Conservation (phyloP, 306 rosid species). For the Alnus glutinosa region DNA sequence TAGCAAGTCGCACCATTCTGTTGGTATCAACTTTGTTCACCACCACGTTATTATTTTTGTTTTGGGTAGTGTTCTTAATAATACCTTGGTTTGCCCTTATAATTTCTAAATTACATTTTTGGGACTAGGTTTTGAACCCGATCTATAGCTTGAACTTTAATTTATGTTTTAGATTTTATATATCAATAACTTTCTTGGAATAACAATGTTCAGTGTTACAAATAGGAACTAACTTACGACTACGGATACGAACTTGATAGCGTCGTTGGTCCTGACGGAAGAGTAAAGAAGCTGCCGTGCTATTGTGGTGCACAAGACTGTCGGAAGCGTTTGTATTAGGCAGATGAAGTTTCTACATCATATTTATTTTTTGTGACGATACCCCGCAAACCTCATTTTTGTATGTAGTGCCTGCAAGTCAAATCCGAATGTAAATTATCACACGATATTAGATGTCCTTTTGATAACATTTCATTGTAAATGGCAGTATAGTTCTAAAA, state of each 20-base stretch:
- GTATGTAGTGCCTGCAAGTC: neutral
- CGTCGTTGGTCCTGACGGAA: slow-evolving; percentile 34
- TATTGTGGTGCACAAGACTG: slow-evolving; percentile 35
- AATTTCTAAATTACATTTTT: neutral
- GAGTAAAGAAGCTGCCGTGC: slow-evolving; percentile 29
- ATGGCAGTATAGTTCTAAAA: neutral
- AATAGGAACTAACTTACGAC: slow-evolving; percentile 45
- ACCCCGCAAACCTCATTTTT: neutral
- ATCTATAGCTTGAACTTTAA: neutral
- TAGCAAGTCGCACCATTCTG: too few species aligned
- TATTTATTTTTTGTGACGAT: slow-evolving; percentile 6
- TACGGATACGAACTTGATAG: slow-evolving; percentile 38
- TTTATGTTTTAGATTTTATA: neutral
- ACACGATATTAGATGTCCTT: neutral
- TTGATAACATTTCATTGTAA: neutral
- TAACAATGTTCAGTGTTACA: neutral
- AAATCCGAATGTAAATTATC: neutral
- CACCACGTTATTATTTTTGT: neutral
- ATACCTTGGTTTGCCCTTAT: neutral
- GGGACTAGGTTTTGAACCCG: neutral
- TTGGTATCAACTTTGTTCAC: neutral
- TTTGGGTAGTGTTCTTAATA: neutral
- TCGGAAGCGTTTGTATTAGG: slow-evolving; percentile 38
- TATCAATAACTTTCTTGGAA: neutral
- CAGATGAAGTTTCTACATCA: neutral